phyloP scores from a whole-genome alignment of 495 filamentous ascomycete species.

The Annulohypoxylon bovei region DNA sequence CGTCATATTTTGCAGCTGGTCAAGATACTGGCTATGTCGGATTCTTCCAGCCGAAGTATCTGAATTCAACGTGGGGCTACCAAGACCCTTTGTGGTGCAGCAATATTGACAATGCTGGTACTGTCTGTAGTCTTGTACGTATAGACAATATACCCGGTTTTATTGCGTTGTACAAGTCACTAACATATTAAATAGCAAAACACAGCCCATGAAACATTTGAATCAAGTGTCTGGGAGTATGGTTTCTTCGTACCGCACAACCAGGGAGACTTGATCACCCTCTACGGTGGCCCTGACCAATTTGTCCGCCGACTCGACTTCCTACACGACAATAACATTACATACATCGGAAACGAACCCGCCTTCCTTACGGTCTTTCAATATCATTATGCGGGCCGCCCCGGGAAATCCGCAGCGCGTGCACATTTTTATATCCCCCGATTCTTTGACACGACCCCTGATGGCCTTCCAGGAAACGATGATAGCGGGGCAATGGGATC shows the following conservation, averaged over 20 bases:
- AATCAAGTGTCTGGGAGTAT: constrained; percentile 77
- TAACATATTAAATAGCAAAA: constrained; percentile 49
- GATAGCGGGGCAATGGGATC: constrained; percentile 78
- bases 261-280: constrained; percentile 68
- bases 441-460: constrained; percentile 67
- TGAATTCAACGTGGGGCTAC: constrained; percentile 74
- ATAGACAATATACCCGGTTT: background rate
- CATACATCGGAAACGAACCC: constrained; percentile 79
- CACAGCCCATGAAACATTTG: constrained; percentile 73
- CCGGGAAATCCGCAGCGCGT: constrained; percentile 68
- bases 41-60: constrained; percentile 73
- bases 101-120: constrained; percentile 56
- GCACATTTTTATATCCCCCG: constrained; percentile 74
- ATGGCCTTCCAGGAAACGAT: constrained; percentile 76
- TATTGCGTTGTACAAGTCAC: background rate
- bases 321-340: constrained; percentile 70
- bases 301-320: constrained; percentile 72
- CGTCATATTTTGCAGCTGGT: constrained; percentile 65
- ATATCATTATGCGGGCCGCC: constrained; percentile 76
- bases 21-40: constrained; percentile 70
- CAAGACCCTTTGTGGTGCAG: constrained; percentile 77
- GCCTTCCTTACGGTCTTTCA: constrained; percentile 75
- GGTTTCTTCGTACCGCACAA: constrained; percentile 79
- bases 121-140: constrained; percentile 64
- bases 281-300: constrained; percentile 67